Base-by-base conservation (phyloP, 768 basidiomycete genomes). In the Mycena rebaudengoi region DNA sequence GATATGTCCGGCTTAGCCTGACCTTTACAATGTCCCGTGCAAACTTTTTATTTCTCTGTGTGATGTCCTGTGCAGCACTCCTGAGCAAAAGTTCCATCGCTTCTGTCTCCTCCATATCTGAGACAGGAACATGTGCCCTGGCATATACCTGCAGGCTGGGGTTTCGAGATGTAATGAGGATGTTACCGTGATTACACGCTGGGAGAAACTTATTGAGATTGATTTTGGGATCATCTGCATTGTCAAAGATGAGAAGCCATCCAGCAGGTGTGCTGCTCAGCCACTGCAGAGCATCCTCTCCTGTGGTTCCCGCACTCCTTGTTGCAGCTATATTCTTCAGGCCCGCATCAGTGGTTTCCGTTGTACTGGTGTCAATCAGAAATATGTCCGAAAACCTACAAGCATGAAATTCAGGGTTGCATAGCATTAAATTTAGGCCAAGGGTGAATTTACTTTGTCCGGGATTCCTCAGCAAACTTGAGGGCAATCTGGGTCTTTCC, bases 161-260 rank as follows among this genome's bases (percentile, higher is more conserved):
- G 21, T 58, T 57, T 8, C 63, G 32, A 30, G 55, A 57, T 25
- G 63, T 64, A n/a, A 64, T 64, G 18, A 64, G 2, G 20, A 64
- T 53, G 25, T 50, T 60, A 4, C 63, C 63, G 40, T 59, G 57
- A 7, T 33, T 33, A 25, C 61, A 32, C 21, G 18, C 18, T 5
- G 62, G 56, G 23, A 64, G 26, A 29, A 50, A 58, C 12, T 56
- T 23, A 14, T 50, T 41, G 10, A 64, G 29, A 21, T 49, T 21
- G 16, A 64, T 33, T 16, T 40, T 32, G 20, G 39, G 37, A 23
- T 58, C 48, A 53, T 60, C 63, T 40, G 56, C 48, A 52, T 59
- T 52, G 49, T 48, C 45, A 29, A 50, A 50, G 12, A 48, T 23
- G 8, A 58, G 28, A 3, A 64, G 43, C 46, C 55, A 64, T 12